Conservation (phyloP, 108 stramenopile genomes). For the Mayamaea pseudoterrestris region DNA sequence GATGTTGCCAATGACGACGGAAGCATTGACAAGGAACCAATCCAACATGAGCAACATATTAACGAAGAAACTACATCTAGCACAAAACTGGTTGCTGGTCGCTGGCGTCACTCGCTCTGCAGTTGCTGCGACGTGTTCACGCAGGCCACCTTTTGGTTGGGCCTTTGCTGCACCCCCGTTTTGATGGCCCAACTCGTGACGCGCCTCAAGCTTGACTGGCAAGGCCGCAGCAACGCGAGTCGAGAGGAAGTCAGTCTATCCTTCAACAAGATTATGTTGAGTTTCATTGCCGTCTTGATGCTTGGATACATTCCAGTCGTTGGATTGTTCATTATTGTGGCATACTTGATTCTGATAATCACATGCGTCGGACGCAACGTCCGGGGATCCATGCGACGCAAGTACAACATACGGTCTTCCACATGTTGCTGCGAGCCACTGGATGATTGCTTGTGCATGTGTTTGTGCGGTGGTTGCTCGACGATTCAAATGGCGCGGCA, state of each 20-base stretch:
- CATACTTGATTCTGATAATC: constrained; percentile 14
- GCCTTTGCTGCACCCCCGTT: constrained; percentile 25
- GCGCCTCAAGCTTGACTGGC: constrained; percentile 39
- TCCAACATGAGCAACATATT: not conserved
- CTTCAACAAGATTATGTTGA: constrained; percentile 28
- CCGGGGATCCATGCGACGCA: constrained; percentile 26
- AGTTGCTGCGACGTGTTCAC: constrained; percentile 44
- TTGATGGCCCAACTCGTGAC: constrained; percentile 41
- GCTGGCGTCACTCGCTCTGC: constrained; percentile 30
- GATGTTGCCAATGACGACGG: not conserved
- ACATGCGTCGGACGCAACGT: constrained; percentile 22
- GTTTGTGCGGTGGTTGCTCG: constrained; percentile 52
- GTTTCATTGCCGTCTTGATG: constrained; percentile 13
- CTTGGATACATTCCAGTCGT: constrained; percentile 24
- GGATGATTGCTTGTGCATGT: constrained; percentile 46
- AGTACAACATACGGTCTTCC: constrained; percentile 41
- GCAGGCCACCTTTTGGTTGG: constrained; percentile 55
- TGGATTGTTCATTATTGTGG: constrained; percentile 11
- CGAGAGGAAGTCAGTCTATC: constrained; percentile 30
- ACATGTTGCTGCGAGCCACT: constrained; percentile 1
- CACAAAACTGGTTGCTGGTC: constrained; percentile 1
- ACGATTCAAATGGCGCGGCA: constrained; percentile 61
- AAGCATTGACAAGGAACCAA: not conserved
- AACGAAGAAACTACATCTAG: not conserved
- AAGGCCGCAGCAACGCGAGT: constrained; percentile 9